Conservation (phyloP, 1,284 basidiomycete species). For the Apiotrichum veenhuisii region DNA sequence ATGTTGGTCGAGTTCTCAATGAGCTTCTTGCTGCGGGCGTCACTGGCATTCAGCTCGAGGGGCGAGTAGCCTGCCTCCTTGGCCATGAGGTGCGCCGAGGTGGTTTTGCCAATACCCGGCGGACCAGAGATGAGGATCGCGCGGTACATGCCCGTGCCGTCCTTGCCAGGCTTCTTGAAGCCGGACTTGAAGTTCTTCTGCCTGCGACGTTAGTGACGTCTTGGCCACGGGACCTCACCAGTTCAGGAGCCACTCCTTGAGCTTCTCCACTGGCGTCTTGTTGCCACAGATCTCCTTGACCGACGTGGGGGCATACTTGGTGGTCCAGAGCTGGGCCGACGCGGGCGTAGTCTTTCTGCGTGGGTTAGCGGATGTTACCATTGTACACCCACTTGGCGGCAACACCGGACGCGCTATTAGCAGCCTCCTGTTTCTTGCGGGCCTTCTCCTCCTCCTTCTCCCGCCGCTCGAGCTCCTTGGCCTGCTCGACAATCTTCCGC, state of each 20-base stretch:
- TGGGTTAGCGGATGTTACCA: neutral
- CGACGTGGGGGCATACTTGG: conserved; percentile 82
- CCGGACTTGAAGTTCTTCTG: conserved; percentile 63
- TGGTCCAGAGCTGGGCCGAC: conserved; percentile 80
- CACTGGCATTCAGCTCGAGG: conserved; percentile 94
- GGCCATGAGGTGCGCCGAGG: conserved; percentile 88
- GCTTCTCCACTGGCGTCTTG: conserved; percentile 82
- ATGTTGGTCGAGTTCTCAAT: conserved; percentile 89
- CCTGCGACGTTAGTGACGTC: conserved; percentile 55
- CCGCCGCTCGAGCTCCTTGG: conserved; percentile 68
- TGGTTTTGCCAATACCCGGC: conserved; percentile 97
- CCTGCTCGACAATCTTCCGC: conserved; percentile 55
- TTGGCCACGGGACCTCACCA: conserved; percentile 58
- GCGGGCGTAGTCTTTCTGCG: conserved; percentile 51
- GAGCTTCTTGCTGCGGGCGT: conserved; percentile 91
- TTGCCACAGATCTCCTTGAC: conserved; percentile 94
- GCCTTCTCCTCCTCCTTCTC: conserved; percentile 60
- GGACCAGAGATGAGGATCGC: conserved; percentile 88
- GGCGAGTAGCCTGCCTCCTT: conserved; percentile 83
- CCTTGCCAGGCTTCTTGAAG: conserved; percentile 94
- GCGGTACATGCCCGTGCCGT: conserved; percentile 78
- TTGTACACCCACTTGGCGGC: conserved; percentile 40
- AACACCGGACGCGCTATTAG: conserved; percentile 37
- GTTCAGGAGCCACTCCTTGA: conserved; percentile 78
- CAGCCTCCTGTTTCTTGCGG: conserved; percentile 60